Evolutionary conservation across 805 yeast genomes (phyloP).

Genomic region (Yamadazyma insecticola): DNA sequence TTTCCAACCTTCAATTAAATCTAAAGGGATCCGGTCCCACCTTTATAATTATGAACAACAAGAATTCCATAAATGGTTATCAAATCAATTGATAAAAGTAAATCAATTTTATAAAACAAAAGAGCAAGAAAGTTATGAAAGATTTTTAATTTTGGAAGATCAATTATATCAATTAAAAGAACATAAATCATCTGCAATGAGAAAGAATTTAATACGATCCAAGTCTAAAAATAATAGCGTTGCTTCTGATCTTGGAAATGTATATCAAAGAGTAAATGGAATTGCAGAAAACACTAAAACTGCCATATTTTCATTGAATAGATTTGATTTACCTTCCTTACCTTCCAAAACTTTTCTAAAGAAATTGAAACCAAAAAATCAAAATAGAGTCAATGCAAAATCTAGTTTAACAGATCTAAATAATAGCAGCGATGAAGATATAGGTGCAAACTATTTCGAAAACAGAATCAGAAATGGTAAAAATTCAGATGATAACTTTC

Average conservation of each 20-base stretch:
- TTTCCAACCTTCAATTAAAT: conserved; percentile 4
- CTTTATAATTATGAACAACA: too few relatives aligned
- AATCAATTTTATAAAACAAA: conserved; percentile 55
- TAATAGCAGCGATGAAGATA: conserved; percentile 11
- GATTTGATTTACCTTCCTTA: conserved; percentile 37
- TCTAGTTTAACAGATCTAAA: conserved; percentile 10
- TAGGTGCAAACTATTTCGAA: conserved; percentile 31
- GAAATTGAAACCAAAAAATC: conserved; percentile 9
- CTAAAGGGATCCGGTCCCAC: too few relatives aligned
- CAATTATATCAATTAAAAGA: conserved; percentile 63
- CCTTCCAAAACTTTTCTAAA: conserved; percentile 32
- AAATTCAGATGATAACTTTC: not conserved
- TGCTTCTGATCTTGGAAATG: conserved; percentile 3
- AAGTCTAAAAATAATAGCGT: not conserved
- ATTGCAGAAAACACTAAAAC: conserved; percentile 24
- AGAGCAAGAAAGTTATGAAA: conserved; percentile 55
- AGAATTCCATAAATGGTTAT: conserved; percentile 64
- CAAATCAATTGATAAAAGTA: conserved; percentile 54
- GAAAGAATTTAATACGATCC: conserved; percentile 6
- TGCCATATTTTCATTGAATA: conserved; percentile 18
- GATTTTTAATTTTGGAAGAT: conserved; percentile 60
- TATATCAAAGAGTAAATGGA: conserved; percentile 17
- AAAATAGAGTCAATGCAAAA: conserved; percentile 1
- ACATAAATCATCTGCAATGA: conserved; percentile 28
- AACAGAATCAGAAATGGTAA: conserved; percentile 35